Conservation (phyloP, 1,139 yeast genomes). For the Saccharomycopsis hybrid region DNA sequence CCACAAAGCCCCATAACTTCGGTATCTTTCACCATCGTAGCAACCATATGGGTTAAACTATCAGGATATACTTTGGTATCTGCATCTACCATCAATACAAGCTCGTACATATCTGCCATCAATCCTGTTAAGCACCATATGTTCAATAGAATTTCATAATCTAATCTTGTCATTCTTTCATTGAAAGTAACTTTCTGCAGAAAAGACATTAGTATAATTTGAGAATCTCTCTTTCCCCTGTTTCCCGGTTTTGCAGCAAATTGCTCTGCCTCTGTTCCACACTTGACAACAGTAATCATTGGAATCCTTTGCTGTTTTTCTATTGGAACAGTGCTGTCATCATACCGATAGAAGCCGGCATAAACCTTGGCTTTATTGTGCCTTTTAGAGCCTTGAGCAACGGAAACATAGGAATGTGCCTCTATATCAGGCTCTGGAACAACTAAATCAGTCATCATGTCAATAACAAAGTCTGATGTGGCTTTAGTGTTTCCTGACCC, state of each 20-base stretch:
- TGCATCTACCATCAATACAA: constrained; percentile 92
- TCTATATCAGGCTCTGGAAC: constrained; percentile 66
- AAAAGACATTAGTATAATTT: constrained; percentile 87
- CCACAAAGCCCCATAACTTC: constrained; percentile 94
- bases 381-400: constrained; percentile 85
- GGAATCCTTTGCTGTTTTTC: constrained; percentile 91
- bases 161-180: constrained; percentile 94
- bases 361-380: constrained; percentile 97
- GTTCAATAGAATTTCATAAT: constrained; percentile 69
- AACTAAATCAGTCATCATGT: constrained; percentile 82
- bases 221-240: constrained; percentile 97
- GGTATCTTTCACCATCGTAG: constrained; percentile 89
- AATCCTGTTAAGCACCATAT: constrained; percentile 87
- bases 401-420: constrained; percentile 86
- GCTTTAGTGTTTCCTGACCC: constrained; percentile 85
- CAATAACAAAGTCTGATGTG: constrained; percentile 83
- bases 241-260: constrained; percentile 86
- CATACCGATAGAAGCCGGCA: constrained; percentile 84
- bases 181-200: constrained; percentile 88
- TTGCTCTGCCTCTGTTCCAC: constrained; percentile 87
- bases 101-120: constrained; percentile 81
- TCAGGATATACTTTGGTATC: constrained; percentile 92
- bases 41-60: constrained; percentile 85
- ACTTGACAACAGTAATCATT: constrained; percentile 72
- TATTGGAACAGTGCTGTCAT: constrained; percentile 62